Evolutionary conservation across 2,329 filamentous ascomycete genomes (phyloP), one percentile per base, ranked within the genome.

Genomic region (Xylaria multiplex): DNA sequence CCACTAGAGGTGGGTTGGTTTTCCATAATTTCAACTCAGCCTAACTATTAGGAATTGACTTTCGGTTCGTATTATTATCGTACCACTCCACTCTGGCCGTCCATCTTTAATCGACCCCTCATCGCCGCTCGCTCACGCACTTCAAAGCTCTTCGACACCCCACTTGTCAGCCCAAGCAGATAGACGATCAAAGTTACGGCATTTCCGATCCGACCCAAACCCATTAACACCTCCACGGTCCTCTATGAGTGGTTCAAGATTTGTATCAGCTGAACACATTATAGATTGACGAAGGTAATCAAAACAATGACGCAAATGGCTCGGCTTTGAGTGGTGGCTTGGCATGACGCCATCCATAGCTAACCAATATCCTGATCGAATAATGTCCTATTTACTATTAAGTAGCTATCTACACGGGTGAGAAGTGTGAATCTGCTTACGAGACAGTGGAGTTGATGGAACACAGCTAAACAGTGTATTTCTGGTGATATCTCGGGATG

Each of bases 381-480:
- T 59, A 13, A 50, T 50, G 19, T 59, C 56, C 56, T 59, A 49
- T 40, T 27, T 24, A 2, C 32, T 14, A 19, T 50, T 50, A 19
- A 57, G 6, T 11, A 57, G 22, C 27, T 45, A 35, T 32, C 19
- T 24, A 27, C 2, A 42, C 11, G 14, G 6, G 24, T 13, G n/a
- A 35, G 16, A 32, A 27, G n/a, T 30, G 46, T 5, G 2, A 8
- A 8, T 3, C 43, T 40, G 42, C 62, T 24, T 35, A 64, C 62
- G 2, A 64, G 49, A 13, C 62, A 64, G n/a, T 64, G 62, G 7
- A 64, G 49, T 43, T 64, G 62, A 22, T 64, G 62, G 19, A 32
- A 46, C 0, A 61, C 59, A 22, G 59, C 32, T 42, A 59, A 14
- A n/a, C 56, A 59, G 22, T 50, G 56, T 50, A n/a, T 30, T 19